These are phyloP conservation scores for Calycina herbarum DNA, from an alignment of 2,329 filamentous ascomycete genomes.

Conservation along the genomic window DNA sequence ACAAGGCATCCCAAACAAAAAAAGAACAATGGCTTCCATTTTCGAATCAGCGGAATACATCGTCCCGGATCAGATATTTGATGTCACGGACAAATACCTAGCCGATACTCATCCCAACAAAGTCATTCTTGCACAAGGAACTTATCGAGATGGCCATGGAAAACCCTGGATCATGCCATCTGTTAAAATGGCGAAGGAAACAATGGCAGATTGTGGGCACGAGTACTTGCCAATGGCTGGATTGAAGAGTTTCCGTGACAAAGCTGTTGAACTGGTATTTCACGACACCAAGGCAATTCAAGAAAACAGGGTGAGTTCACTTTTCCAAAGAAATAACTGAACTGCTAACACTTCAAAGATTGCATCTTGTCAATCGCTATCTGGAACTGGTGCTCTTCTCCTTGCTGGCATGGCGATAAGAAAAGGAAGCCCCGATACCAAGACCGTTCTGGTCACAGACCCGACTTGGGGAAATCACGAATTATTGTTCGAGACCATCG, in stretches of 20 bases:
- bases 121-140: constrained; percentile 43
- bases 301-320: constrained; percentile 35
- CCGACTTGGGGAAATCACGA: constrained; percentile 47
- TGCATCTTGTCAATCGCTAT: constrained; percentile 42
- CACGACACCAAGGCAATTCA: constrained; percentile 30
- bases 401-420: constrained; percentile 39
- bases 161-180: constrained; percentile 43
- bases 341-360: constrained; percentile 25
- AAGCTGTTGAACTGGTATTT: constrained; percentile 38
- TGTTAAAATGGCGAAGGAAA: constrained; percentile 35
- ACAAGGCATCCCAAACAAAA: too few species aligned
- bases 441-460: constrained; percentile 41
- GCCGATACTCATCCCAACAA: constrained; percentile 38
- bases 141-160: constrained; percentile 42
- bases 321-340: background rate
- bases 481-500: constrained; percentile 39
- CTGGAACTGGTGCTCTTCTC: constrained; percentile 44
- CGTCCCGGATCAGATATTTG: constrained; percentile 39
- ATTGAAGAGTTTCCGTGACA: constrained; percentile 37
- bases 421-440: constrained; percentile 24
- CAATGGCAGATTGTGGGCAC: constrained; percentile 30
- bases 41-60: constrained; percentile 19
- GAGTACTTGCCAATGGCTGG: constrained; percentile 44
- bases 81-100: constrained; percentile 38
- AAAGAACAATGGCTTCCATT: background rate